Percentiles rank a stretch among this genome's conserved stretches.
Evolutionary conservation across 1,139 yeast species (phyloP).

Genomic region (Torulaspora globosa): DNA sequence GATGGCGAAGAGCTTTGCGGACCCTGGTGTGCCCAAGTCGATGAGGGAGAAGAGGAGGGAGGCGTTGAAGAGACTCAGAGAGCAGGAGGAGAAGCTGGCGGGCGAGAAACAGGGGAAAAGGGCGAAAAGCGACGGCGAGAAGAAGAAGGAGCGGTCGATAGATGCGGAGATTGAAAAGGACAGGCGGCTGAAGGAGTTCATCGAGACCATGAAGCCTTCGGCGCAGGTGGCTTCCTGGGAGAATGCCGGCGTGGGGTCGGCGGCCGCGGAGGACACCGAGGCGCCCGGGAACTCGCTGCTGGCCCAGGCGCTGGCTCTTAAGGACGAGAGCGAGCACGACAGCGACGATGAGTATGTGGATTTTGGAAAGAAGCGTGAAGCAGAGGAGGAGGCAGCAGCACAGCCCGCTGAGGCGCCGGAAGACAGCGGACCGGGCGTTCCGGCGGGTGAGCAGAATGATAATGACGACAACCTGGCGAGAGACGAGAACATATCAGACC

Average conservation of each 20-base stretch:
- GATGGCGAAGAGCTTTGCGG: slow-evolving; percentile 79
- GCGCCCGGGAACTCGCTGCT: slow-evolving; percentile 37
- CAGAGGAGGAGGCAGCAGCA: neutral
- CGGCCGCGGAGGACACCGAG: slow-evolving; percentile 15
- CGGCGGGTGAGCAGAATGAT: slow-evolving; percentile 23
- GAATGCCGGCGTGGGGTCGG: slow-evolving; percentile 12
- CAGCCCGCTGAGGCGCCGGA: slow-evolving; percentile 14
- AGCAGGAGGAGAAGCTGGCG: slow-evolving; percentile 50
- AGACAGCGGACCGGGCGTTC: slow-evolving; percentile 34
- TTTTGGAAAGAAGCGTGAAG: slow-evolving; percentile 38
- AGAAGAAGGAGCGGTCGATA: slow-evolving; percentile 36
- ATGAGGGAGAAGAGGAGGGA: slow-evolving; percentile 59
- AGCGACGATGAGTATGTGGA: slow-evolving; percentile 70
- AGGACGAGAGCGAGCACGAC: slow-evolving; percentile 41
- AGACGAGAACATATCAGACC: slow-evolving; percentile 62
- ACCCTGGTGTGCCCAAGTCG: slow-evolving; percentile 73
- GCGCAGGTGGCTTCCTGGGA: slow-evolving; percentile 38
- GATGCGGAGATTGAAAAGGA: slow-evolving; percentile 60
- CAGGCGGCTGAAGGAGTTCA: slow-evolving; percentile 69
- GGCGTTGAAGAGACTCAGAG: slow-evolving; percentile 50
- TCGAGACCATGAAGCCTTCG: slow-evolving; percentile 79
- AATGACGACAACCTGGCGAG: slow-evolving; percentile 39
- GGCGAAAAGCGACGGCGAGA: slow-evolving; percentile 29
- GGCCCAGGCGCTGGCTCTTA: slow-evolving; percentile 39
- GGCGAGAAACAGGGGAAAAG: slow-evolving; percentile 41